Evolutionary conservation across 1,284 basidiomycete species (phyloP).

Genomic region (Trichosporon asahii): DNA sequence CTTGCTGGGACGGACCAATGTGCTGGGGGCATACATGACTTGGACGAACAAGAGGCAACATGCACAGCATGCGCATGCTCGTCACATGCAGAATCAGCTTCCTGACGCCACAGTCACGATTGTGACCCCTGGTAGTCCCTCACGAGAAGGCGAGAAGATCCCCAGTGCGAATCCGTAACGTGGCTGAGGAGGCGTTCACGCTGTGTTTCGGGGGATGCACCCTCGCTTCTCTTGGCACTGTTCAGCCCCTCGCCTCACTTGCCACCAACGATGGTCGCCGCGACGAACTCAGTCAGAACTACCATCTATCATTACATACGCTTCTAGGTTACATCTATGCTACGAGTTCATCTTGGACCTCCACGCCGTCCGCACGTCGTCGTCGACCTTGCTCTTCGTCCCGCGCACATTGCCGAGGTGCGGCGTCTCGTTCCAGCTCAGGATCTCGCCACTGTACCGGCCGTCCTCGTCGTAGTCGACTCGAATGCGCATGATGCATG

Average conservation of each 20-base stretch:
- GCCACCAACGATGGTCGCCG: too few relatives aligned
- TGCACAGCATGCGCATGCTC: background rate
- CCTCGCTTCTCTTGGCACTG: background rate
- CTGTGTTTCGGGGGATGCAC: background rate
- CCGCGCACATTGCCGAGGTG: slow-evolving; percentile 23
- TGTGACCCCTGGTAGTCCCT: too few relatives aligned
- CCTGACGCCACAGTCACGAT: too few relatives aligned
- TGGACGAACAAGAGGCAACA: too few relatives aligned
- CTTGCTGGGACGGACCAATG: background rate
- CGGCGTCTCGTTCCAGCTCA: slow-evolving; percentile 32
- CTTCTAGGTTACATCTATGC: background rate
- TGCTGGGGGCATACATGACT: background rate
- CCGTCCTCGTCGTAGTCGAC: slow-evolving; percentile 13
- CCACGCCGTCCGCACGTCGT: background rate
- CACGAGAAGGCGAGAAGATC: background rate
- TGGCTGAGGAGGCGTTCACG: background rate
- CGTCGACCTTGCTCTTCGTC: slow-evolving; percentile 7
- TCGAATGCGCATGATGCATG: slow-evolving; percentile 34
- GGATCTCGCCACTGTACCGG: slow-evolving; percentile 28
- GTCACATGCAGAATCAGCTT: background rate
- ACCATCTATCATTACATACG: background rate
- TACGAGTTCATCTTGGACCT: background rate
- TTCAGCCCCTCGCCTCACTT: too few relatives aligned
- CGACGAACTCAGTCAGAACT: too few relatives aligned
- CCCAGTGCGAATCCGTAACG: background rate